Conservation (phyloP, 2,329 filamentous ascomycete genomes). For the Aspergillus ruber region DNA sequence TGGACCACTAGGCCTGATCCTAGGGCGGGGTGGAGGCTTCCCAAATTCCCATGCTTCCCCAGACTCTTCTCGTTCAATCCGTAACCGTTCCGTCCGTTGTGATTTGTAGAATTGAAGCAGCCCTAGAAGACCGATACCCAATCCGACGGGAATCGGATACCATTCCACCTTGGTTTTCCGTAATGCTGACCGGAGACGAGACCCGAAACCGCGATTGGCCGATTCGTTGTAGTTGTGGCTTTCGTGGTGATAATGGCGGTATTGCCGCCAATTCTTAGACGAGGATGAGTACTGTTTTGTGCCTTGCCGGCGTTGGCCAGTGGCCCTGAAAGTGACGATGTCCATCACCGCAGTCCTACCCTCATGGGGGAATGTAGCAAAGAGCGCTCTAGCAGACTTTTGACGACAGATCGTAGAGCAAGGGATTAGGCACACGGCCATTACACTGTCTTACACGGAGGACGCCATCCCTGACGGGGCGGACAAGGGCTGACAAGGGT, state of each 20-base stretch:
- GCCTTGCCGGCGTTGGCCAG: constrained; percentile 22
- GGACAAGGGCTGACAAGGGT: background rate
- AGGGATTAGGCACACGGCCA: constrained; percentile 29
- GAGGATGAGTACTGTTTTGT: constrained; percentile 28
- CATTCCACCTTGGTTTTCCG: constrained; percentile 67
- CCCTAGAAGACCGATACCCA: constrained; percentile 79
- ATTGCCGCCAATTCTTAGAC: constrained; percentile 36
- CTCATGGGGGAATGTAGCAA: constrained; percentile 14
- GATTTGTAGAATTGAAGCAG: constrained; percentile 78
- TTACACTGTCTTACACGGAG: constrained; percentile 25
- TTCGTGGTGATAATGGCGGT: constrained; percentile 36
- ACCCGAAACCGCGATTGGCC: constrained; percentile 48
- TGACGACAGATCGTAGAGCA: constrained; percentile 18
- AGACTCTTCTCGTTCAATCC: constrained; percentile 42
- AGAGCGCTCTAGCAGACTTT: background rate
- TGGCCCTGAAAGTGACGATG: constrained; percentile 26
- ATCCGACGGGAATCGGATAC: constrained; percentile 82
- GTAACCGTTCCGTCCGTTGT: constrained; percentile 44
- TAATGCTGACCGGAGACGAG: constrained; percentile 53
- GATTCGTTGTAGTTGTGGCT: constrained; percentile 27
- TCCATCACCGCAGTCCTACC: constrained; percentile 24
- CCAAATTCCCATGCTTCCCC: constrained; percentile 29
- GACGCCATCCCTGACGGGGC: constrained; percentile 1
- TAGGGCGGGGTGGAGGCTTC: constrained; percentile 47
- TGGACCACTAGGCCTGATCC: constrained; percentile 74